phyloP scores from a whole-genome alignment of 2,329 filamentous ascomycete species.

The Apiospora phragmitis region DNA sequence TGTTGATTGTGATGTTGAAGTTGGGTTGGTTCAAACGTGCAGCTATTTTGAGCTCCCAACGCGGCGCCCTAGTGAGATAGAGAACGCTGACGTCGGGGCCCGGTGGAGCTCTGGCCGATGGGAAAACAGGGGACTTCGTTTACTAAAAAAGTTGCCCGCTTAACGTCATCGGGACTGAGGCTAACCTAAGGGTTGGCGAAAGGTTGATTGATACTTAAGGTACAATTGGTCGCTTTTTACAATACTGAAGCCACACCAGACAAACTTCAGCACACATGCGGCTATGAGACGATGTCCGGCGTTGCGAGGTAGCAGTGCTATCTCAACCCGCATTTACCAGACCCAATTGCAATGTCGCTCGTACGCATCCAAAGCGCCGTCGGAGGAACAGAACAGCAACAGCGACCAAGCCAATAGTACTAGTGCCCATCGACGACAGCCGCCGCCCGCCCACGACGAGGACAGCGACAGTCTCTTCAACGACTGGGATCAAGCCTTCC shows the following conservation, averaged over 20 bases:
- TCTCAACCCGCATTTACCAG: constrained; percentile 10
- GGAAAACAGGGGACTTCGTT: neutral
- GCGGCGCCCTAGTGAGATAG: neutral
- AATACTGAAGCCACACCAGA: neutral
- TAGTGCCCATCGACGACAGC: neutral
- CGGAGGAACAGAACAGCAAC: neutral
- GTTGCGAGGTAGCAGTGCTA: constrained; percentile 27
- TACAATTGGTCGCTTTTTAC: neutral
- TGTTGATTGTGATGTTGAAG: neutral
- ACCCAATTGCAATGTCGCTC: constrained; percentile 18
- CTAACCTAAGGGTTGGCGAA: neutral
- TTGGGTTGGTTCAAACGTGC: constrained; percentile 1
- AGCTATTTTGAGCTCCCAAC: constrained; percentile 1
- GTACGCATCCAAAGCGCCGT: constrained; percentile 13
- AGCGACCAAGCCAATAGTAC: neutral
- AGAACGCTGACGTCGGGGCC: neutral
- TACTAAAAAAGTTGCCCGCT: neutral
- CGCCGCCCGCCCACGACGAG: neutral
- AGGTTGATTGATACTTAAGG: neutral
- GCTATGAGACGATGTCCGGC: constrained; percentile 34
- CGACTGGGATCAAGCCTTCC: constrained; percentile 31
- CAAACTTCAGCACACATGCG: constrained; percentile 21
- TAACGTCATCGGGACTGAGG: neutral
- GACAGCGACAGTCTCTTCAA: constrained; percentile 27
- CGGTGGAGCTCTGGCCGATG: constrained; percentile 7